phyloP scores from a whole-genome alignment of 2,329 filamentous ascomycete genomes.

The Emergomyces orientalis region DNA sequence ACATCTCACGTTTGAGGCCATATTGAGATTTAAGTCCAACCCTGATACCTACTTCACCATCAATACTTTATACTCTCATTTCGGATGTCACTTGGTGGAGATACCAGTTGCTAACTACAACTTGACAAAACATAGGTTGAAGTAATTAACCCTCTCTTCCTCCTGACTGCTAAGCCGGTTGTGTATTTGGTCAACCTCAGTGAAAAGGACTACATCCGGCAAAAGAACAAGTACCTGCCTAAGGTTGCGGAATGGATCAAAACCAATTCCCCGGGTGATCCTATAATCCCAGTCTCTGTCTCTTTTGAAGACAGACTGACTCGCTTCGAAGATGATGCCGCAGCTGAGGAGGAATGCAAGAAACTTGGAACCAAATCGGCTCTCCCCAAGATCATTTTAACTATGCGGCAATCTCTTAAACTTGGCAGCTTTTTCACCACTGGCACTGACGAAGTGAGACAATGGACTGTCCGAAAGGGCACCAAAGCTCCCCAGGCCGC shows the following conservation, averaged over 20 bases:
- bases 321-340: constrained; percentile 65
- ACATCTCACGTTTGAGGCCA: constrained; percentile 63
- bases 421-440: constrained; percentile 96
- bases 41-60: constrained; percentile 47
- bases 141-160: constrained; percentile 91
- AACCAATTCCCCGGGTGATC: constrained; percentile 74
- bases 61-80: constrained; percentile 13
- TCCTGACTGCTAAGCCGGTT: constrained; percentile 91
- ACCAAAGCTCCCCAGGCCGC: constrained; percentile 97
- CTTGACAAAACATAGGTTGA: constrained; percentile 58
- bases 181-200: constrained; percentile 96
- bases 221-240: constrained; percentile 98
- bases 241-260: constrained; percentile 96
- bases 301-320: constrained; percentile 87
- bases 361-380: constrained; percentile 75
- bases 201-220: constrained; percentile 91
- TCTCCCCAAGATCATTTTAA: constrained; percentile 80
- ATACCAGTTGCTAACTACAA: constrained; percentile 7
- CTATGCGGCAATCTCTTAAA: constrained; percentile 87
- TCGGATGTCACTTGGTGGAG: constrained; percentile 11
- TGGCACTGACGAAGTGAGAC: constrained; percentile 88
- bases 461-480: constrained; percentile 94
- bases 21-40: constrained; percentile 73
- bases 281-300: constrained; percentile 87
- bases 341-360: constrained; percentile 78